A percentile compares a stretch with the other conserved stretches of the same genome.
phyloP scores from a whole-genome alignment of 345 rosid species.

The Mangifera indica region DNA sequence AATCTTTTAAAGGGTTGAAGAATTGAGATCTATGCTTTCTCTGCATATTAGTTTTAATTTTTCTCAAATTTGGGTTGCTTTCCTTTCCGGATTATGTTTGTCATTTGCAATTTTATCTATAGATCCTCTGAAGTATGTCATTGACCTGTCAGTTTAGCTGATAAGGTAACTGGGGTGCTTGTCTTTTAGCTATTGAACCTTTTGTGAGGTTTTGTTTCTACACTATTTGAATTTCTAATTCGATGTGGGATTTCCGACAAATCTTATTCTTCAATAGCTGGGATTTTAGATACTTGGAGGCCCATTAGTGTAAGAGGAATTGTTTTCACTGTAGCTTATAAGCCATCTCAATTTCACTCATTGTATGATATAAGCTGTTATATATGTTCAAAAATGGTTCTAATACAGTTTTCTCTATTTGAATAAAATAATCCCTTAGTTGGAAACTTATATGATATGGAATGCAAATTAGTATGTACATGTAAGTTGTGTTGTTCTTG shows the following conservation, averaged over 20 bases:
- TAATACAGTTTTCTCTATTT: no score
- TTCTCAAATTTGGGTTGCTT: conserved; percentile 21
- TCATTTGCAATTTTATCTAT: conserved; percentile 10
- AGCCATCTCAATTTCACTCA: no score
- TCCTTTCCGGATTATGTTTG: conserved; percentile 19
- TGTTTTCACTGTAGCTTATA: no score
- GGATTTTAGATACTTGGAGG: no score
- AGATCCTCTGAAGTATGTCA: conserved; percentile 21
- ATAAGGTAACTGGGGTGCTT: conserved; percentile 20
- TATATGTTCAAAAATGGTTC: no score
- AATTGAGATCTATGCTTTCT: conserved; percentile 46
- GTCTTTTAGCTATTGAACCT: conserved; percentile 27
- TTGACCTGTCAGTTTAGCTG: conserved; percentile 13
- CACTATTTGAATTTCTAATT: conserved; percentile 5
- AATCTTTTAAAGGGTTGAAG: conserved; percentile 12
- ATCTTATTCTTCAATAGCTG: no score
- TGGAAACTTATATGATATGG: no score
- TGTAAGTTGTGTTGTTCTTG: not conserved
- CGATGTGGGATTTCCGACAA: not conserved
- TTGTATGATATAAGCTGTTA: no score
- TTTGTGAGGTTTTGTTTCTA: conserved; percentile 5
- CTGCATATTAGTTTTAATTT: conserved; percentile 19
- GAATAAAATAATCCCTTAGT: no score
- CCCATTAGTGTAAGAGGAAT: no score
- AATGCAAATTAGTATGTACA: not conserved